These are phyloP conservation scores for Nematodospora anomalae DNA, from an alignment of 1,139 yeast species.

Conservation along the genomic window DNA sequence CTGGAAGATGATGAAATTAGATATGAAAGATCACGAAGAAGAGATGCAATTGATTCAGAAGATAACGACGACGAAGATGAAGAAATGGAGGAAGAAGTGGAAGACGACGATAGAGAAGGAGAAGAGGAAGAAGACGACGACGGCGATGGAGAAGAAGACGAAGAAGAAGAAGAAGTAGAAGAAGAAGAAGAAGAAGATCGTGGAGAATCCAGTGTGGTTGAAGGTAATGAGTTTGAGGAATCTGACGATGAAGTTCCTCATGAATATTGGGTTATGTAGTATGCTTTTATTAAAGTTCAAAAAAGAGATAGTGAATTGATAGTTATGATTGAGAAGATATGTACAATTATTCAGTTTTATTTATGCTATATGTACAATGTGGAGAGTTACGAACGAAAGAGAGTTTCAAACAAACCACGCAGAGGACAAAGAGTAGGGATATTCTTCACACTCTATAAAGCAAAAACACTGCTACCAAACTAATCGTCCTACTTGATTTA, in stretches of 20 bases:
- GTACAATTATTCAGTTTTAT: no score
- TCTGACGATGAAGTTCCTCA: constrained; percentile 14
- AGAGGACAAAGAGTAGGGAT: no score
- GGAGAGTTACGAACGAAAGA: no score
- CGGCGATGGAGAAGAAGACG: constrained; percentile 3
- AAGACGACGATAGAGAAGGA: constrained; percentile 11
- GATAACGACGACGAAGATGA: constrained; percentile 15
- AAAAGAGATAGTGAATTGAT: no score
- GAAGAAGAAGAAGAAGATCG: constrained; percentile 3
- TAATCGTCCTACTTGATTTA: no score
- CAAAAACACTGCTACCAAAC: no score
- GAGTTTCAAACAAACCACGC: no score
- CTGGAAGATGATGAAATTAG: constrained; percentile 9
- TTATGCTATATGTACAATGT: no score
- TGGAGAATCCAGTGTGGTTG: no score
- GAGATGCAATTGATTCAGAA: constrained; percentile 15
- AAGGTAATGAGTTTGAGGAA: constrained; percentile 5
- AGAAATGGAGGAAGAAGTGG: constrained; percentile 13
- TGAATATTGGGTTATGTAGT: constrained; percentile 17
- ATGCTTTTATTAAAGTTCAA: no score
- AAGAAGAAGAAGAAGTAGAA: constrained; percentile 3
- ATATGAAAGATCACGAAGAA: constrained; percentile 9
- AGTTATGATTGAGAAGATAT: no score
- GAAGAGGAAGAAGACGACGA: constrained; percentile 13
- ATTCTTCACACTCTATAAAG: no score